Evolutionary conservation across 371 early-diverging fungal genomes (phyloP).

Genomic region (Haplosporangium sp.): DNA sequence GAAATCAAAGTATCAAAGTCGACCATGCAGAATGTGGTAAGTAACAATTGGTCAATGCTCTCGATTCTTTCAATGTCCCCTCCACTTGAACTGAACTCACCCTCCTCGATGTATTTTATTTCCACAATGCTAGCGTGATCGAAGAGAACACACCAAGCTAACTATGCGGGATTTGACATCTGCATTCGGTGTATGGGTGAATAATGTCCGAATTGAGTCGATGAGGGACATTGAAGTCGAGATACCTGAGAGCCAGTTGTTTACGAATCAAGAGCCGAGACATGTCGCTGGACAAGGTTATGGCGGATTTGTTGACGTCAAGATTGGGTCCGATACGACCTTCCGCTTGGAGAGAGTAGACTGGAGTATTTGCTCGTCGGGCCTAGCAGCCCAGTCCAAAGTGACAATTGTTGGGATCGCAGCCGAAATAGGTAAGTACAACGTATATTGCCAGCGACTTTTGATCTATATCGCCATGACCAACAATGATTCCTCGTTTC

Average conservation of each 20-base stretch:
- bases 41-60: background rate
- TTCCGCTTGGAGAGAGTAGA: conserved; percentile 45
- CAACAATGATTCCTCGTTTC: background rate
- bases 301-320: conserved; percentile 33
- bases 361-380: conserved; percentile 36
- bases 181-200: conserved; percentile 23
- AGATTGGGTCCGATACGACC: conserved; percentile 35
- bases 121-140: conserved; percentile 12
- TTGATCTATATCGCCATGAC: background rate
- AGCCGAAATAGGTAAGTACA: conserved; percentile 32
- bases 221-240: conserved; percentile 24
- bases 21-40: conserved; percentile 38
- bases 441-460: background rate
- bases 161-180: conserved; percentile 39
- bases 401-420: conserved; percentile 21
- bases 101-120: background rate
- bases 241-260: conserved; percentile 11
- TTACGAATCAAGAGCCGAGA: conserved; percentile 10
- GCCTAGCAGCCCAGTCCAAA: conserved; percentile 23
- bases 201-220: conserved; percentile 18
- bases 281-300: conserved; percentile 49
- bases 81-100: background rate
- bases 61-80: background rate
- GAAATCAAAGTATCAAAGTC: conserved; percentile 26
- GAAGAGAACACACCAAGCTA: conserved; percentile 25